These are phyloP conservation scores for Trichoderma reesei DNA, from an alignment of 495 filamentous ascomycete genomes.

Conservation along the genomic window DNA sequence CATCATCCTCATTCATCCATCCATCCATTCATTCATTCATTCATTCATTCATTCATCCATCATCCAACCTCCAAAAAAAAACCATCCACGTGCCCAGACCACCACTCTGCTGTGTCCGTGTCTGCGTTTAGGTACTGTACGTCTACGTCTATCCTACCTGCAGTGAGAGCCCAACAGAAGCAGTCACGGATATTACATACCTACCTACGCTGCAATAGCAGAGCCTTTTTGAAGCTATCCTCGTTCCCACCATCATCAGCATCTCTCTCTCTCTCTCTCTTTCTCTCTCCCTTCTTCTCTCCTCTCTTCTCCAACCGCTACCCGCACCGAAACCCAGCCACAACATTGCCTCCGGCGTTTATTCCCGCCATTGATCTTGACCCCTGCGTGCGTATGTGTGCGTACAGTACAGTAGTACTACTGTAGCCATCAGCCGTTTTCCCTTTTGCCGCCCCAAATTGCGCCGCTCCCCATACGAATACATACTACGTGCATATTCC, in stretches of 20 bases:
- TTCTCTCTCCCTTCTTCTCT: not conserved
- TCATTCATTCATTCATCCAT: not conserved
- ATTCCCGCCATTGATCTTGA: not conserved
- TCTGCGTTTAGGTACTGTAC: too few relatives aligned
- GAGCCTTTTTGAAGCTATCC: too few relatives aligned
- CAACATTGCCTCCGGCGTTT: not conserved
- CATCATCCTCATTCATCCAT: not conserved
- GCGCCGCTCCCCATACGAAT: too few relatives aligned
- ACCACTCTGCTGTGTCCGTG: too few relatives aligned
- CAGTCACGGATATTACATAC: too few relatives aligned
- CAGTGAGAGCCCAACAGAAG: too few relatives aligned
- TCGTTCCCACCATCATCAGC: not conserved
- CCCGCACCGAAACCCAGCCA: not conserved
- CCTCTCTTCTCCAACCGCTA: not conserved
- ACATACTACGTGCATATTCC: not conserved
- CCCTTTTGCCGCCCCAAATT: not conserved
- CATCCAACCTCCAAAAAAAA: not conserved
- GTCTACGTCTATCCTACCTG: too few relatives aligned
- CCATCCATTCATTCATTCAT: not conserved
- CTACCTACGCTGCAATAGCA: too few relatives aligned
- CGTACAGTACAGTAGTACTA: too few relatives aligned
- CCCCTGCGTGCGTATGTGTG: too few relatives aligned
- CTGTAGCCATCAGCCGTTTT: conserved; percentile 5
- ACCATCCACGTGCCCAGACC: not conserved
- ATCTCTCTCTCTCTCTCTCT: not conserved